Percentiles rank a stretch among this genome's conserved stretches.
phyloP scores from a whole-genome alignment of 2,329 filamentous ascomycete genomes.

The Coniochaeta sp. region DNA sequence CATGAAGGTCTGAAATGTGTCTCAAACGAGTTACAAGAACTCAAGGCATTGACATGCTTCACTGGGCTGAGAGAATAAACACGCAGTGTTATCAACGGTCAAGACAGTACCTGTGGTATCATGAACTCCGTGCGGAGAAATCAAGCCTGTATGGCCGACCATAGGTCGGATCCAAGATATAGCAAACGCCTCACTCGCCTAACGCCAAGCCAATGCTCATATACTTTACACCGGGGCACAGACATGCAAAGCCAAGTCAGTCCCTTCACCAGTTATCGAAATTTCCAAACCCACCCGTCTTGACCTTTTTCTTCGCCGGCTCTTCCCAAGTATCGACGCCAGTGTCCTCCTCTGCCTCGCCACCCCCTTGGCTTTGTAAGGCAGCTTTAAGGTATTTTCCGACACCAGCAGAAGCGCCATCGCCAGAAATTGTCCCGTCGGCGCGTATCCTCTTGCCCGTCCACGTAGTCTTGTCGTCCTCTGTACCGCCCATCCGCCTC shows the following conservation, averaged over 20 bases:
- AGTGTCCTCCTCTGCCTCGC: conserved; percentile 47
- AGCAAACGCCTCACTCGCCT: background rate
- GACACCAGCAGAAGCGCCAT: conserved; percentile 36
- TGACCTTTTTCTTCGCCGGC: conserved; percentile 74
- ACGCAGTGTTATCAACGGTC: too few species aligned
- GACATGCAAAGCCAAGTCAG: background rate
- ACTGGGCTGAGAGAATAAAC: too few species aligned
- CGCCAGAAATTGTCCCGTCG: conserved; percentile 49
- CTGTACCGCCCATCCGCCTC: conserved; percentile 59
- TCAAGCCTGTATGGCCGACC: background rate
- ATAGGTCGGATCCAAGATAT: background rate
- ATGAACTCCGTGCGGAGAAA: background rate
- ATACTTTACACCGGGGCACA: background rate
- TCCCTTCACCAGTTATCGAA: conserved; percentile 76
- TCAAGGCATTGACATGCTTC: too few species aligned
- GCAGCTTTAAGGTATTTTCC: conserved; percentile 75
- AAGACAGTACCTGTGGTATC: background rate
- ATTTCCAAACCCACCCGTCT: conserved; percentile 79
- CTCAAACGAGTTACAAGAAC: too few species aligned
- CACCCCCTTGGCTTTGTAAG: conserved; percentile 39
- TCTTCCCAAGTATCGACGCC: conserved; percentile 57
- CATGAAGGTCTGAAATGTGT: too few species aligned
- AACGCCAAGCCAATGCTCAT: background rate
- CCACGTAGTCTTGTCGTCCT: conserved; percentile 90
- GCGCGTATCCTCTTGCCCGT: conserved; percentile 82